Conservation (phyloP, 2,329 filamentous ascomycete genomes). For the Niveomyces coronatus region DNA sequence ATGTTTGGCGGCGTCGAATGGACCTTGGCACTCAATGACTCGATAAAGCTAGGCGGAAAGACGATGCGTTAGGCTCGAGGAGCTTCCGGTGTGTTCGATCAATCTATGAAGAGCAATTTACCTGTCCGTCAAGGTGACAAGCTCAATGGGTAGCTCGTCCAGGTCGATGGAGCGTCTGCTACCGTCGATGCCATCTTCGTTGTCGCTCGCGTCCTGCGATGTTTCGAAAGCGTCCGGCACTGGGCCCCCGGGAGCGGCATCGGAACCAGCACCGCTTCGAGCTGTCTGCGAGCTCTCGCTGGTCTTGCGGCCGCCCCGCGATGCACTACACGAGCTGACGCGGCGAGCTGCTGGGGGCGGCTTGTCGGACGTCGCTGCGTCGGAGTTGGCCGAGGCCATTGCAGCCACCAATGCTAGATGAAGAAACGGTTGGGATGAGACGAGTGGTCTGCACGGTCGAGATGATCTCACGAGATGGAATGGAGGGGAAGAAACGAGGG, state of each 20-base stretch:
- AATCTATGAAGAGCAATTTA: conserved; percentile 23
- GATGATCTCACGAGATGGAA: too few relatives aligned
- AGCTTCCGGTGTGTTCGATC: background rate
- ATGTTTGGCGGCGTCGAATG: conserved; percentile 75
- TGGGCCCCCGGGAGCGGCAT: too few relatives aligned
- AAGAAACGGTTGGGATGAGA: too few relatives aligned
- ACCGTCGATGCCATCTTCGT: conserved; percentile 36
- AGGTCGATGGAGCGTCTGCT: conserved; percentile 56
- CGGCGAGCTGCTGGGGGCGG: conserved; percentile 2
- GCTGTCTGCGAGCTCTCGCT: conserved; percentile 21
- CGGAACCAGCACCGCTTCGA: too few relatives aligned
- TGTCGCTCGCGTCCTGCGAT: conserved; percentile 25
- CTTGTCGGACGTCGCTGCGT: background rate
- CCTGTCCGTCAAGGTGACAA: conserved; percentile 84
- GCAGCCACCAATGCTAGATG: too few relatives aligned
- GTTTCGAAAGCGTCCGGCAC: conserved; percentile 42
- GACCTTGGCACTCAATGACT: conserved; percentile 78
- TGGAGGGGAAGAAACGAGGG: too few relatives aligned
- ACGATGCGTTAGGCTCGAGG: conserved; percentile 5
- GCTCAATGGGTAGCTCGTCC: conserved; percentile 87
- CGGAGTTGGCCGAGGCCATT: conserved; percentile 4
- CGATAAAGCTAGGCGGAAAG: conserved; percentile 60
- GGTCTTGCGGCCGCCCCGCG: conserved; percentile 17
- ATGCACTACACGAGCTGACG: conserved; percentile 1
- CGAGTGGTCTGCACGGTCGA: background rate